These are phyloP conservation scores for Aureobasidium sp. DNA, from an alignment of 2,329 filamentous ascomycete species.

Conservation along the genomic window DNA sequence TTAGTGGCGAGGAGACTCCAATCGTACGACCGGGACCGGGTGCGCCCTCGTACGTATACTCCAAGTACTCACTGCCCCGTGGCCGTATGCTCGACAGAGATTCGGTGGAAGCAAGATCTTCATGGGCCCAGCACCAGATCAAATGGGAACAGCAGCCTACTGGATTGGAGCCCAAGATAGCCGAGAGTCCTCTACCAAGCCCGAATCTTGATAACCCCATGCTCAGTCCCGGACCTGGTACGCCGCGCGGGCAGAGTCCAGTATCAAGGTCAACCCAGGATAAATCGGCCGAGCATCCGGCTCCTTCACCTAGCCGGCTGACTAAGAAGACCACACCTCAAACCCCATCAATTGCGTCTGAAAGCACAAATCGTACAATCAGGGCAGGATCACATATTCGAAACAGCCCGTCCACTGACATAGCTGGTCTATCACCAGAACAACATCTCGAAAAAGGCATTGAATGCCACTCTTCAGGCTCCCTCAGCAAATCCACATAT, in stretches of 20 bases:
- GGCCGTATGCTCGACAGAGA: constrained; percentile 69
- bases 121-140: constrained; percentile 41
- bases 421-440: constrained; percentile 66
- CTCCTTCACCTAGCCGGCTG: constrained; percentile 2
- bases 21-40: constrained; percentile 37
- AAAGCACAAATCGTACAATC: constrained; percentile 37
- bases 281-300: constrained; percentile 24
- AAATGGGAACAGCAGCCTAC: constrained; percentile 47
- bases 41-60: constrained; percentile 73
- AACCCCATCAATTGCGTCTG: constrained; percentile 26
- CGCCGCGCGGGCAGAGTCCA: constrained; percentile 4
- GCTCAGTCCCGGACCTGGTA: neutral
- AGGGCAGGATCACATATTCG: constrained; percentile 32
- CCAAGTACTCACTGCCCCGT: constrained; percentile 74
- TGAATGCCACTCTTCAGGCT: constrained; percentile 77
- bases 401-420: constrained; percentile 22
- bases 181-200: constrained; percentile 1
- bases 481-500: constrained; percentile 89
- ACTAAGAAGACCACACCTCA: constrained; percentile 19
- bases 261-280: constrained; percentile 20
- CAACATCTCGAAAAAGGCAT: constrained; percentile 89
- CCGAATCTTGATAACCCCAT: neutral
- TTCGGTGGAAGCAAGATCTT: constrained; percentile 51
- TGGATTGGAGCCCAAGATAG: neutral
- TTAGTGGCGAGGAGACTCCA: constrained; percentile 16